A percentile compares a stretch with the other conserved stretches of the same genome.
phyloP scores from a whole-genome alignment of 2,329 filamentous ascomycete genomes.

The Trematosphaeria pertusa region DNA sequence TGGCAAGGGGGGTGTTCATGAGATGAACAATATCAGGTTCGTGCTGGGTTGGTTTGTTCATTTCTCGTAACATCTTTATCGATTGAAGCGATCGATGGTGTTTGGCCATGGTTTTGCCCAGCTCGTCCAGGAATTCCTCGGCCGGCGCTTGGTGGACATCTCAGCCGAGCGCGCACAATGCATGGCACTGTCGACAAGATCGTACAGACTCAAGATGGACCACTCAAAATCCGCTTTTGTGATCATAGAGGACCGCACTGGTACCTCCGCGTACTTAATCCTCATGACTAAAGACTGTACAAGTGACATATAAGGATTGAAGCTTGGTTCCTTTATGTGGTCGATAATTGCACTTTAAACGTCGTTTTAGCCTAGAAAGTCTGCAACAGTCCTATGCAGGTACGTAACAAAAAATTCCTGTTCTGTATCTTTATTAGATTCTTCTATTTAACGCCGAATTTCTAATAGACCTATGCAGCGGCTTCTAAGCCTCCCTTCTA shows the following conservation, averaged over 20 bases:
- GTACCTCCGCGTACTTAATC: not conserved
- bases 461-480: constrained; percentile 2
- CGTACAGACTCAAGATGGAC: not conserved
- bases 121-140: not conserved
- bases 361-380: not conserved
- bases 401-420: not conserved
- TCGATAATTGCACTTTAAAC: not conserved
- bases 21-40: not conserved
- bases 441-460: too few relatives aligned
- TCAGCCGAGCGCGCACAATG: too few relatives aligned
- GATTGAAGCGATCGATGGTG: not conserved
- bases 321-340: not conserved
- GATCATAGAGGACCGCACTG: too few relatives aligned
- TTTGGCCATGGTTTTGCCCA: not conserved
- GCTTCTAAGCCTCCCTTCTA: constrained; percentile 3
- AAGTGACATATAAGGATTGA: not conserved
- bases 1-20: not conserved
- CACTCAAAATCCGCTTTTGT: not conserved
- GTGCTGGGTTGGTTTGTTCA: not conserved
- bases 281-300: not conserved
- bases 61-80: not conserved
- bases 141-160: too few relatives aligned
- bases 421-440: too few relatives aligned
- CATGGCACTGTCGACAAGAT: too few relatives aligned
- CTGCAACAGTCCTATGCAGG: not conserved